Percentiles rank a stretch among this genome's conserved stretches.
Evolutionary conservation across 1,284 basidiomycete species (phyloP).

Genomic region (Cystobasidiaceae sp.): DNA sequence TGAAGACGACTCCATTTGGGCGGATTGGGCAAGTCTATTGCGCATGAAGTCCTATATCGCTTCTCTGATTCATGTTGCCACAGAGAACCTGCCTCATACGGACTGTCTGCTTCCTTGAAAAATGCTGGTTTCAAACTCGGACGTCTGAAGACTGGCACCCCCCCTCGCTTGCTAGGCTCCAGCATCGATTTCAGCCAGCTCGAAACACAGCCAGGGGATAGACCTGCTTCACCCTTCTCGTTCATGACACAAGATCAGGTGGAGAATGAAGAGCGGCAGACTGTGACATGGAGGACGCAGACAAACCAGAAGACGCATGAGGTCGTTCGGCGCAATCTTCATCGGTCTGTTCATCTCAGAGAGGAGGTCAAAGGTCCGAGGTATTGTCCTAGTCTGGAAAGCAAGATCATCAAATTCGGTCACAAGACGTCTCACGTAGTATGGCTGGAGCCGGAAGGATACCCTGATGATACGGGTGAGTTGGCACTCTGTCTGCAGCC

Average conservation of each 20-base stretch:
- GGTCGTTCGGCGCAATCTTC: constrained; percentile 65
- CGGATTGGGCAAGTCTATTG: constrained; percentile 64
- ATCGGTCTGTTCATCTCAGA: constrained; percentile 73
- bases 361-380: constrained; percentile 84
- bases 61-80: not conserved
- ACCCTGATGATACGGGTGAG: constrained; percentile 63
- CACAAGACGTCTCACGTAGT: constrained; percentile 66
- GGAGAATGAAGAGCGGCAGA: constrained; percentile 19
- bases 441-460: constrained; percentile 88
- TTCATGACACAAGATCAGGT: constrained; percentile 45
- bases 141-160: constrained; percentile 82
- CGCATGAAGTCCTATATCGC: not conserved
- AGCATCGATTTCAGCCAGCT: constrained; percentile 65
- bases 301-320: constrained; percentile 69
- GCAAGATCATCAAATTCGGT: constrained; percentile 73
- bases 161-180: constrained; percentile 65
- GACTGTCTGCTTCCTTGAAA: constrained; percentile 67
- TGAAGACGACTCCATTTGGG: constrained; percentile 74
- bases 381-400: constrained; percentile 84
- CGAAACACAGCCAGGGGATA: constrained; percentile 41
- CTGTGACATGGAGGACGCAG: constrained; percentile 50
- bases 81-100: constrained; percentile 50
- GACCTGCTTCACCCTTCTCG: constrained; percentile 39
- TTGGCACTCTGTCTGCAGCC: too few relatives aligned
- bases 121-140: constrained; percentile 72